These are phyloP conservation scores for Plasmodium billcollinsi DNA, from an alignment of 169 alveolate genomes.

Conservation along the genomic window DNA sequence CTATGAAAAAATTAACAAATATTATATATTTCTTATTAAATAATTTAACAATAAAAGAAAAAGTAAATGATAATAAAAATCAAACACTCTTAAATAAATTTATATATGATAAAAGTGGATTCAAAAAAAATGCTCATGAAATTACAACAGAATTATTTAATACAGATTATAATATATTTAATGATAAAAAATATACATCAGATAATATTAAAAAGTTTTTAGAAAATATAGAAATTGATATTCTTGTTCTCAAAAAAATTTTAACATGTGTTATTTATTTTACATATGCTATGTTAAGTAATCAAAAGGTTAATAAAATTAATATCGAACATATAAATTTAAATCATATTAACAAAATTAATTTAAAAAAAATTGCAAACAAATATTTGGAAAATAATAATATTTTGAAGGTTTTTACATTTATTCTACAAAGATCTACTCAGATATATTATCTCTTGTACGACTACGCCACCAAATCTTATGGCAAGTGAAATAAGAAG, in stretches of 20 bases:
- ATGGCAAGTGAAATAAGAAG: background rate
- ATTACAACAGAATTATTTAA: conserved; percentile 45
- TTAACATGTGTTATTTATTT: conserved; percentile 61
- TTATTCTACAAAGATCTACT: conserved; percentile 62
- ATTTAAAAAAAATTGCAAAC: conserved; percentile 43
- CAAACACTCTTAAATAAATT: background rate
- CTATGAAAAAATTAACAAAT: conserved; percentile 58
- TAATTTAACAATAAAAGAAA: conserved; percentile 41
- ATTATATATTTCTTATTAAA: conserved; percentile 37
- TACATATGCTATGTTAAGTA: conserved; percentile 66
- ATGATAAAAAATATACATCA: conserved; percentile 5
- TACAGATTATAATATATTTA: conserved; percentile 23
- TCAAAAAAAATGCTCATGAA: conserved; percentile 28
- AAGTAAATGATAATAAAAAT: conserved; percentile 8
- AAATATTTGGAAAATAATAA: conserved; percentile 49
- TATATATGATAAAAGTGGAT: conserved; percentile 3
- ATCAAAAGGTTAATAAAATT: conserved; percentile 52
- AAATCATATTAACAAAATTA: conserved; percentile 54
- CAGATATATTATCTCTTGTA: conserved; percentile 57
- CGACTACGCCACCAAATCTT: conserved; percentile 17
- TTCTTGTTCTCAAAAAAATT: conserved; percentile 47
- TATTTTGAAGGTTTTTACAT: conserved; percentile 48
- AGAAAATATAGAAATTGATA: conserved; percentile 65
- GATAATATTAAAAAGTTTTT: conserved; percentile 38
- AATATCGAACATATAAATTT: conserved; percentile 55